phyloP scores from a whole-genome alignment of 441 rosid species.

The Adansonia gregorii region DNA sequence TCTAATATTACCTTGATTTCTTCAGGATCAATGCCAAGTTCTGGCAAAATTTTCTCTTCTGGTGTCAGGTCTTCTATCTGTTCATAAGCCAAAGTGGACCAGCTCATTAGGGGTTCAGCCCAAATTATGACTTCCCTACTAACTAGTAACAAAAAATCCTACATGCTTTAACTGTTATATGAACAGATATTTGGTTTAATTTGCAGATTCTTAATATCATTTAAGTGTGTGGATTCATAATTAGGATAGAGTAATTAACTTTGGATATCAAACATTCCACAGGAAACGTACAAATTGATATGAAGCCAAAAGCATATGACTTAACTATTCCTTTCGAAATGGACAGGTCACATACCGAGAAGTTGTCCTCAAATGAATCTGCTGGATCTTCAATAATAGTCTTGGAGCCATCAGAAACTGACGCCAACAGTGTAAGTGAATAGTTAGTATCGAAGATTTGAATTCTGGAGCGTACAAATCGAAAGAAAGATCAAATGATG shows the following conservation, averaged over 20 bases:
- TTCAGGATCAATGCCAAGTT: constrained; percentile 40
- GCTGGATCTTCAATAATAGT: constrained; percentile 48
- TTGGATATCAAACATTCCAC: not conserved
- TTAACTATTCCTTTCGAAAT: not conserved
- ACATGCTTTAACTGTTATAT: not conserved
- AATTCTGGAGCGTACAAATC: not conserved
- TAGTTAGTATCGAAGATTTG: not conserved
- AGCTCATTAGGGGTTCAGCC: constrained; percentile 12
- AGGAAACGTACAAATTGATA: not conserved
- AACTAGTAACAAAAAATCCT: not conserved
- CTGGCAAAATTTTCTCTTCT: constrained; percentile 45
- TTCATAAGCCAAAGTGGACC: constrained; percentile 12
- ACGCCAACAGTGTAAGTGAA: constrained; percentile 40
- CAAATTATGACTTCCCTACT: not conserved
- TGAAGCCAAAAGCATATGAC: not conserved
- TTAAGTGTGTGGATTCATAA: not conserved
- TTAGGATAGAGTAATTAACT: not conserved
- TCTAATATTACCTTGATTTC: constrained; percentile 55
- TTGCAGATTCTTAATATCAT: not conserved
- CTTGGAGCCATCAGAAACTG: constrained; percentile 39
- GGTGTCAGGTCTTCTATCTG: constrained; percentile 67
- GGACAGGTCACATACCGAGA: constrained; percentile 45
- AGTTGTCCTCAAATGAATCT: constrained; percentile 53
- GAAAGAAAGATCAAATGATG: not conserved
- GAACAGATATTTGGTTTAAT: not conserved